Conservation (phyloP, 2,329 filamentous ascomycete species). For the Colletotrichum orbiculare region DNA sequence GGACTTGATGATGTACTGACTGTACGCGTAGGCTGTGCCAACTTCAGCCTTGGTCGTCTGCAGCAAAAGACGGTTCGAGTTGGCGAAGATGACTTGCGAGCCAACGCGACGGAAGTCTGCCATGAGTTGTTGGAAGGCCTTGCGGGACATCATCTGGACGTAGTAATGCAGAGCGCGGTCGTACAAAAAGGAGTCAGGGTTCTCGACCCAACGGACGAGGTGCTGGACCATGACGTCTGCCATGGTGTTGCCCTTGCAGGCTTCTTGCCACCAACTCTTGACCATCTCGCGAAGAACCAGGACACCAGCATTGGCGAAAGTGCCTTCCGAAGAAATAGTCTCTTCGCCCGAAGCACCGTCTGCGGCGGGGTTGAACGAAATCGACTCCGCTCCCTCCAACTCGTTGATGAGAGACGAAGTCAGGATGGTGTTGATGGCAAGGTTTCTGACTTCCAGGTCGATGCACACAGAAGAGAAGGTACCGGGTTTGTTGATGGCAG, state of each 20-base stretch:
- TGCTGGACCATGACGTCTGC: conserved; percentile 98
- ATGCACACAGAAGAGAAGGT: conserved; percentile 97
- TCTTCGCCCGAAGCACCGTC: conserved; percentile 74
- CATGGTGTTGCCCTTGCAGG: conserved; percentile 90
- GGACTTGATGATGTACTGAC: conserved; percentile 96
- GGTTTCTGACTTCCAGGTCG: conserved; percentile 91
- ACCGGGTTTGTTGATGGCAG: conserved; percentile 90
- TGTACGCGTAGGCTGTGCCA: conserved; percentile 95
- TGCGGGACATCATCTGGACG: conserved; percentile 98
- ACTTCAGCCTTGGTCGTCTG: conserved; percentile 98
- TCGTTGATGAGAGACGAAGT: conserved; percentile 98
- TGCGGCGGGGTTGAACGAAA: conserved; percentile 83
- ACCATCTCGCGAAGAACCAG: conserved; percentile 97
- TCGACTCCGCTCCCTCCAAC: conserved; percentile 87
- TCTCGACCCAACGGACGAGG: conserved; percentile 96
- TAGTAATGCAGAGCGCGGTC: conserved; percentile 96
- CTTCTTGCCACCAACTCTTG: conserved; percentile 97
- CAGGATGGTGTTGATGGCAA: conserved; percentile 97
- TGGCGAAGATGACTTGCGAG: conserved; percentile 95
- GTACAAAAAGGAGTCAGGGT: conserved; percentile 92
- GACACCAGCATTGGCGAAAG: conserved; percentile 92
- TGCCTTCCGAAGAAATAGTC: conserved; percentile 58
- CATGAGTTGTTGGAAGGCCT: conserved; percentile 97
- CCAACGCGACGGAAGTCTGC: conserved; percentile 95
- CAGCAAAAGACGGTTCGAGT: conserved; percentile 85